phyloP scores from a whole-genome alignment of 768 basidiomycete genomes.

The Pleurotus tuber-regium region DNA sequence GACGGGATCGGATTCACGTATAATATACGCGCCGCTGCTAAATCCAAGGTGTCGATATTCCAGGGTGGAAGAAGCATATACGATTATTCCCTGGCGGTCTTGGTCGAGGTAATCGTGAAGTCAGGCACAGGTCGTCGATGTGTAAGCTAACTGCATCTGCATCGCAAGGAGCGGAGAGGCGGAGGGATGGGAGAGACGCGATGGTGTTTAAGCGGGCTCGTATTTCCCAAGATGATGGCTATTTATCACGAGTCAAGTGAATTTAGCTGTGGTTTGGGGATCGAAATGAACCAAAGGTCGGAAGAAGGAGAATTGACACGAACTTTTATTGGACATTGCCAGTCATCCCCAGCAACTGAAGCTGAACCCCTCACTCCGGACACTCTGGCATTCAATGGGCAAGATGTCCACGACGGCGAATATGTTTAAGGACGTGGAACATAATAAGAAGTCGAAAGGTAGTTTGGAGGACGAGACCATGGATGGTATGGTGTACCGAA shows the following conservation, averaged over 20 bases:
- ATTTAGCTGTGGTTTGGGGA: background rate
- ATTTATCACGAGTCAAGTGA: no score
- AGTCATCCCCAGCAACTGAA: background rate
- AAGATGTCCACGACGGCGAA: no score
- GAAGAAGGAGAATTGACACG: background rate
- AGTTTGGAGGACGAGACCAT: background rate
- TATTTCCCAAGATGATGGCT: background rate
- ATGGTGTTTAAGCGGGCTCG: background rate
- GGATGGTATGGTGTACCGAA: background rate
- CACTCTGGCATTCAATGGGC: background rate
- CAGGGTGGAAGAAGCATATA: conserved; percentile 20
- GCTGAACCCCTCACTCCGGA: background rate
- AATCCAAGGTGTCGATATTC: conserved; percentile 27
- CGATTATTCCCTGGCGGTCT: conserved; percentile 15
- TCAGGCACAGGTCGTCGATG: conserved; percentile 9
- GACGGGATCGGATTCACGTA: conserved; percentile 53
- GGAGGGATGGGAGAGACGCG: background rate
- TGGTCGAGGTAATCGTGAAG: conserved; percentile 14
- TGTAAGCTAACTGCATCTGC: background rate
- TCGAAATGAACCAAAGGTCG: no score
- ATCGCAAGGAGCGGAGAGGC: background rate
- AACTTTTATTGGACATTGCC: background rate
- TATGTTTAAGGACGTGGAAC: background rate
- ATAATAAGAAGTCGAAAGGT: background rate
- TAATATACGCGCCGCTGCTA: conserved; percentile 26